Evolutionary conservation across 192 early-diverging fungal genomes (phyloP).

Genomic region (Backusella luteola): DNA sequence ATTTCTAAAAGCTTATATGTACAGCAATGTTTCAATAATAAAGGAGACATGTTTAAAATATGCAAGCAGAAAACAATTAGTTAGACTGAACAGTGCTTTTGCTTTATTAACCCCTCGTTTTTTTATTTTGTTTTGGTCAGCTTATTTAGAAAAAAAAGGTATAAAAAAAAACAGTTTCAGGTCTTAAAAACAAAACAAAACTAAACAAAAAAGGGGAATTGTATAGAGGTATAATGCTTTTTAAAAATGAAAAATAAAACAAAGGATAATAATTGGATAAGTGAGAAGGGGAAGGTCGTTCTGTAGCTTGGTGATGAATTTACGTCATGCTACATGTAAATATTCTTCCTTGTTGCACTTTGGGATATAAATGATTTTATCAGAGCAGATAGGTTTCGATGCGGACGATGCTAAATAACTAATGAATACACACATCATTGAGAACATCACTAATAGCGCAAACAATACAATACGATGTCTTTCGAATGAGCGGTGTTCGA

Average conservation of each 20-base stretch:
- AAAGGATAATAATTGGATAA: not conserved
- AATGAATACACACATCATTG: constrained; percentile 10
- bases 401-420: not conserved
- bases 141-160: not conserved
- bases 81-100: not conserved
- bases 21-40: not conserved
- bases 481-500: not conserved
- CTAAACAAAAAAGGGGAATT: not conserved
- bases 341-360: constrained; percentile 16
- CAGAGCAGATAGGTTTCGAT: constrained; percentile 1
- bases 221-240: not conserved
- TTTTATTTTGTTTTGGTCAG: not conserved
- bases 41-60: not conserved
- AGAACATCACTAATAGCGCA: not conserved
- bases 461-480: constrained; percentile 7
- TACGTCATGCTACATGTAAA: not conserved
- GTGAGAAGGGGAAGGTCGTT: not conserved
- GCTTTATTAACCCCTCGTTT: not conserved
- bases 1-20: not conserved
- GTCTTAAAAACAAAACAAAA: not conserved
- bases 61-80: not conserved
- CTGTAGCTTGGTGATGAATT: not conserved
- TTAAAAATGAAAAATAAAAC: not conserved
- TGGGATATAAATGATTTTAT: constrained; percentile 12
- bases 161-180: too few relatives aligned